phyloP scores from a whole-genome alignment of 305 asterid genomes.

The Fraxinus angustifolia region DNA sequence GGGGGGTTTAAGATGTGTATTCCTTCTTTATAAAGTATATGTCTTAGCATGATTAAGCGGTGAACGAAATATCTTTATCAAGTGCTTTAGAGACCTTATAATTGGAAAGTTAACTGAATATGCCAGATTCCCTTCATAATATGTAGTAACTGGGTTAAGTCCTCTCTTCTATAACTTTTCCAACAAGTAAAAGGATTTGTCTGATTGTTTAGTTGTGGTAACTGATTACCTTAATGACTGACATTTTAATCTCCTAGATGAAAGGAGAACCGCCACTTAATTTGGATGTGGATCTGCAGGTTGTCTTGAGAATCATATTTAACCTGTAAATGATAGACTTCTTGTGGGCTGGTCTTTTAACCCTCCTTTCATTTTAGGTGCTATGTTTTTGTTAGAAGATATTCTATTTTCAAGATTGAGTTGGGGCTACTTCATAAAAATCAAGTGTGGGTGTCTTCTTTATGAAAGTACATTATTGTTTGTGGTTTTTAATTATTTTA shows the following conservation, averaged over 20 bases:
- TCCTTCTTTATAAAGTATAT: background rate
- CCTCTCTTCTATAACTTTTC: background rate
- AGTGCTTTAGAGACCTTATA: background rate
- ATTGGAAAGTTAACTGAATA: background rate
- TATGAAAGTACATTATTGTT: slow-evolving; percentile 8
- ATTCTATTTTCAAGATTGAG: background rate
- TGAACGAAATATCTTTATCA: background rate
- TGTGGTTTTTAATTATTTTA: slow-evolving; percentile 22
- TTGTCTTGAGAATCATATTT: background rate
- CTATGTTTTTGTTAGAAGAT: background rate
- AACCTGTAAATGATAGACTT: slow-evolving; percentile 5
- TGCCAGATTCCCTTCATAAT: background rate
- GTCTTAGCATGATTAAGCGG: background rate
- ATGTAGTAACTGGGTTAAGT: background rate
- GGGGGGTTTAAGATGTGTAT: background rate
- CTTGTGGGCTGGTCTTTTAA: background rate
- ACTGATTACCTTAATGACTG: background rate
- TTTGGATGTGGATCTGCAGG: slow-evolving; percentile 1
- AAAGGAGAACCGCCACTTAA: background rate
- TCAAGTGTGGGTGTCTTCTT: background rate
- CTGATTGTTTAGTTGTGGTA: background rate
- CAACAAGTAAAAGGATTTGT: background rate
- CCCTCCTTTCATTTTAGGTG: background rate
- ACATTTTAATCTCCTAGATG: slow-evolving; percentile 5
- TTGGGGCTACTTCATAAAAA: background rate